Conservation (phyloP, 495 filamentous ascomycete species). For the Antarctomyces pellizariae region DNA sequence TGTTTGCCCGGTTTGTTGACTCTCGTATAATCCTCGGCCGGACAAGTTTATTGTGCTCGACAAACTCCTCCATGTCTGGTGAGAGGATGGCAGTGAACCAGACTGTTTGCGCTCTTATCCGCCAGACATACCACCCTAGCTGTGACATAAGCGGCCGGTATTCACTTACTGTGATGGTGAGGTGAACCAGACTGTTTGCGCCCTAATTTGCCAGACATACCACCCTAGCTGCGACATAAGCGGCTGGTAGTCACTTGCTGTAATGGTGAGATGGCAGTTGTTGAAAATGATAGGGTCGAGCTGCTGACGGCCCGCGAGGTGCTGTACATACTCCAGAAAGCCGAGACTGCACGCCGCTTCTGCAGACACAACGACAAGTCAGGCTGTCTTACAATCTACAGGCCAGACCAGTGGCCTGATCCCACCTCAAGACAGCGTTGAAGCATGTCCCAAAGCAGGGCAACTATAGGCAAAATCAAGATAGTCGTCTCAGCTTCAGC, state of each 20-base stretch:
- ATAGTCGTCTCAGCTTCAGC: neutral
- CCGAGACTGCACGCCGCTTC: neutral
- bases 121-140: conserved; percentile 1
- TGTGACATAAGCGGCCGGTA: conserved; percentile 1
- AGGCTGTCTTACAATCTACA: neutral
- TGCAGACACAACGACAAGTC: neutral
- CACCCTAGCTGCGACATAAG: conserved; percentile 1
- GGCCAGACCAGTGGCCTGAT: conserved; percentile 1
- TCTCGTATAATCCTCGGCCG: conserved; percentile 1
- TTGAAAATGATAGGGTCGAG: conserved; percentile 1
- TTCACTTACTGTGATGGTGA: conserved; percentile 2
- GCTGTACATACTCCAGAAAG: conserved; percentile 1
- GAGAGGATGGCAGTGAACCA: conserved; percentile 2
- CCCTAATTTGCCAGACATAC: conserved; percentile 1
- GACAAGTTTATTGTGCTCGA: conserved; percentile 1
- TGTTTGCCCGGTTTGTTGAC: conserved; percentile 1
- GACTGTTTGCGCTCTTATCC: conserved; percentile 1
- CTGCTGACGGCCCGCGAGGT: neutral
- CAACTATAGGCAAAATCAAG: neutral
- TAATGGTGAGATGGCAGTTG: conserved; percentile 2
- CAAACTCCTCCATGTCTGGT: neutral
- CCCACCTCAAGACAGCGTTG: conserved; percentile 1
- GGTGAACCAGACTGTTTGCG: neutral
- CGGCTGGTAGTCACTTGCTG: conserved; percentile 1
- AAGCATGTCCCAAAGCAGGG: neutral